phyloP scores from a whole-genome alignment of 495 filamentous ascomycete genomes.

The Hypoxylon crocopeplum region DNA sequence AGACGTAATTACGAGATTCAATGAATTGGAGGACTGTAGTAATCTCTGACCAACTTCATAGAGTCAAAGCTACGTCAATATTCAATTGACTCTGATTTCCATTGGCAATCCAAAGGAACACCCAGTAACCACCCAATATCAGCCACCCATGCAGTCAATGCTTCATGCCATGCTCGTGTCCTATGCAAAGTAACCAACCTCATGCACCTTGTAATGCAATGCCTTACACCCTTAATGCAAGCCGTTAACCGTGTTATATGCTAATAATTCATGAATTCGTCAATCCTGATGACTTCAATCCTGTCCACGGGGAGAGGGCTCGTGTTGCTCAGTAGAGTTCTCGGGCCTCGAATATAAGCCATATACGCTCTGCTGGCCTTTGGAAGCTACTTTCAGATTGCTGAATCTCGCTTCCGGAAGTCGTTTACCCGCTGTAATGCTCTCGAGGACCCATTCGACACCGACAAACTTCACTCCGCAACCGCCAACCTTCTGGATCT shows the following conservation, averaged over 20 bases:
- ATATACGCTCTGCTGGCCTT: slow-evolving; percentile 68
- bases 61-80: too few relatives aligned
- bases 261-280: slow-evolving; percentile 11
- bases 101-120: too few relatives aligned
- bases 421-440: slow-evolving; percentile 75
- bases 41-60: too few relatives aligned
- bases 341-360: slow-evolving; percentile 52
- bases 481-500: slow-evolving; percentile 69
- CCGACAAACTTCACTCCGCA: slow-evolving; percentile 79
- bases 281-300: slow-evolving; percentile 6
- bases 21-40: too few relatives aligned
- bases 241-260: slow-evolving; percentile 3
- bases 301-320: slow-evolving; percentile 6
- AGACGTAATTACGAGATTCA: too few relatives aligned
- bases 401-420: slow-evolving; percentile 76
- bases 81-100: too few relatives aligned
- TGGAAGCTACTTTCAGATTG: slow-evolving; percentile 62
- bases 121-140: too few relatives aligned
- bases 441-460: slow-evolving; percentile 86
- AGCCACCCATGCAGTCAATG: slow-evolving; percentile 26
- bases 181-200: slow-evolving; percentile 35
- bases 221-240: slow-evolving; percentile 28
- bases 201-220: slow-evolving; percentile 32
- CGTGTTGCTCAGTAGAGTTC: background rate
- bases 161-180: slow-evolving; percentile 30